Evolutionary conservation across 257 asterid species (phyloP), one percentile per base, ranked within the genome.

Genomic region (Handroanthus guayacan): DNA sequence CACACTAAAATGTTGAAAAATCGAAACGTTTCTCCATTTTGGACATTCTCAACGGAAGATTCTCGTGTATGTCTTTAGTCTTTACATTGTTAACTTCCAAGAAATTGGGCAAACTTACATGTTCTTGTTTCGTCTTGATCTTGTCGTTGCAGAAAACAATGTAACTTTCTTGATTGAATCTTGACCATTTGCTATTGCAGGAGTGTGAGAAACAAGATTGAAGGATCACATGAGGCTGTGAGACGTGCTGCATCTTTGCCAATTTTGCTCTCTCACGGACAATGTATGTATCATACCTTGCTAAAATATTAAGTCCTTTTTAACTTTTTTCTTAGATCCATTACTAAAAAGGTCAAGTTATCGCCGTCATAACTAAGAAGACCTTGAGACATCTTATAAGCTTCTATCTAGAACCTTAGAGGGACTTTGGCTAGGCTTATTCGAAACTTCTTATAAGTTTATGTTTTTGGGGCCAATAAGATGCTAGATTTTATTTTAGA

Each of bases 161-260:
- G 12, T 18, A 47, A 41, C 17, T 63, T 31, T 16, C 57, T 66
- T 61, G 73, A 60, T 43, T 56, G 47, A 79, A 62, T 11, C 55
- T 61, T 10, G 63, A 45, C 41, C 64, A 12, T 48, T 4, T 37
- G 43, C 64, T 20, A 64, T 80, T 82, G 82, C 97, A 95, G 98
- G 88, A 83, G 82, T 52, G 52, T 89, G 51, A 83, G 89, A 78
- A 89, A 84, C 89, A 95, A 85, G 87, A 84, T 91, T 47, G 97
- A 89, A 83, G 97, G 92, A 81, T 87, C 98, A 60, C 92, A 84
- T 4, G 99, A 95, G 47, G 90, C 94, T 52, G 84, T 86, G 60
- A 85, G 98, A 69, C 96, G 97, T 44, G 99, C 99, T 76, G 91
- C 97, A 48, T 88, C 91, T 45, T 88, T 95, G 81, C 99, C 99